Conservation (phyloP, 2,329 filamentous ascomycete species). For the Aspergillus arachidicola region DNA sequence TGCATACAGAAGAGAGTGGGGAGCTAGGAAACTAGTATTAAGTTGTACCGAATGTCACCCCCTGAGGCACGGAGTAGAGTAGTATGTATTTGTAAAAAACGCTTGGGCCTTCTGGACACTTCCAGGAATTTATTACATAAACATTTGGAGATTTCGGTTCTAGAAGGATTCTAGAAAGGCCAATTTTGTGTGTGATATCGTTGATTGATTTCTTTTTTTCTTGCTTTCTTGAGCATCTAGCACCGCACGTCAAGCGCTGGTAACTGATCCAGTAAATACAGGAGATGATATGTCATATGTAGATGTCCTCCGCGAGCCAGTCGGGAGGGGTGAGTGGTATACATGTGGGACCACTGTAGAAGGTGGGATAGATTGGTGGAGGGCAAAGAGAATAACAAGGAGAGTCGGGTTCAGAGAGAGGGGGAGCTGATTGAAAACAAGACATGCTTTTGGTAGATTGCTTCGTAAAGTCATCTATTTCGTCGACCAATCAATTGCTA, state of each 20-base stretch:
- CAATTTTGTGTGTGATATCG: not conserved
- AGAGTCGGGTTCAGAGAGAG: not conserved
- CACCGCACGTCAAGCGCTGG: not conserved
- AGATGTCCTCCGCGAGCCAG: not conserved
- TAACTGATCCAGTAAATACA: not conserved
- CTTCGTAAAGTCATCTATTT: conserved; percentile 1
- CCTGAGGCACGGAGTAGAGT: not conserved
- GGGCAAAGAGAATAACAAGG: not conserved
- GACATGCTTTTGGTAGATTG: not conserved
- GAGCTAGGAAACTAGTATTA: not conserved
- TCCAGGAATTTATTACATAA: not conserved
- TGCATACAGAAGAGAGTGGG: not conserved
- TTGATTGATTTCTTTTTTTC: not conserved
- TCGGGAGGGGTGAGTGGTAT: not conserved
- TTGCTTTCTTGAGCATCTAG: not conserved
- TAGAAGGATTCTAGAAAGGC: not conserved
- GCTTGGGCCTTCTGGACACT: not conserved
- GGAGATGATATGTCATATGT: not conserved
- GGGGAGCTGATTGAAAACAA: not conserved
- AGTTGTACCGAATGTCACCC: not conserved
- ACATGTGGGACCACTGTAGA: not conserved
- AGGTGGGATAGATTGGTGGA: not conserved
- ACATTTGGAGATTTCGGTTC: not conserved
- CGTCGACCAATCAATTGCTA: not conserved
- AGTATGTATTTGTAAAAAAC: not conserved